phyloP scores from a whole-genome alignment of 2,329 filamentous ascomycete species.

The Orbilia quercus region DNA sequence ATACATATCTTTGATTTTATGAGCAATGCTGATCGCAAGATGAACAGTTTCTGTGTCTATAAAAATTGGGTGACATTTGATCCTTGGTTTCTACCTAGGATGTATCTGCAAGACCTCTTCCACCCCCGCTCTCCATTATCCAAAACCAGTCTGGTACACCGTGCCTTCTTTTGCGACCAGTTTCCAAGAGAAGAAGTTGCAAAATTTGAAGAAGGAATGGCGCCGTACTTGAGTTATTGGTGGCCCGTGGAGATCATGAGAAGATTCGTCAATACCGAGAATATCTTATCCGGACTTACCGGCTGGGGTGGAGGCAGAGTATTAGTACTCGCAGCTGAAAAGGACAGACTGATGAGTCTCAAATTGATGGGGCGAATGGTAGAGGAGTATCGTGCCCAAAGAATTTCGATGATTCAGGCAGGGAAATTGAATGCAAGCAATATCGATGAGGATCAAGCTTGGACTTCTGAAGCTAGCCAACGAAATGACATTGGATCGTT shows the following conservation, averaged over 20 bases:
- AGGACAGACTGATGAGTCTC: slow-evolving; percentile 36
- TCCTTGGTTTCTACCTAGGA: slow-evolving; percentile 66
- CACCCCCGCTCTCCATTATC: slow-evolving; percentile 69
- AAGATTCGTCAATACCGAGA: slow-evolving; percentile 64
- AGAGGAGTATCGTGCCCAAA: slow-evolving; percentile 20
- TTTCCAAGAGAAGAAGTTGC: slow-evolving; percentile 64
- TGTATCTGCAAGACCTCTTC: slow-evolving; percentile 65
- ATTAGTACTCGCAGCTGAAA: slow-evolving; percentile 37
- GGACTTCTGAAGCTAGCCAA: slow-evolving; percentile 1
- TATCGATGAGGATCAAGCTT: slow-evolving; percentile 1
- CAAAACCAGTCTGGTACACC: slow-evolving; percentile 66
- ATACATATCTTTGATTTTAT: slow-evolving; percentile 18
- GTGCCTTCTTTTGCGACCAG: slow-evolving; percentile 67
- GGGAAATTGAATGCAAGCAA: slow-evolving; percentile 5
- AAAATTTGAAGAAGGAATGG: slow-evolving; percentile 65
- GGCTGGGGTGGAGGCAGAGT: slow-evolving; percentile 40
- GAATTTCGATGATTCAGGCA: slow-evolving; percentile 14
- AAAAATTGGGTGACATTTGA: slow-evolving; percentile 66
- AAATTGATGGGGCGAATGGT: slow-evolving; percentile 37
- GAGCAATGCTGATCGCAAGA: slow-evolving; percentile 56
- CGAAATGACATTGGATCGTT: slow-evolving; percentile 13
- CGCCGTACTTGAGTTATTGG: slow-evolving; percentile 68
- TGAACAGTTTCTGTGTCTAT: slow-evolving; percentile 62
- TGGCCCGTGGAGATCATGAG: slow-evolving; percentile 68
- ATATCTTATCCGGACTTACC: slow-evolving; percentile 60